Conservation (phyloP, 2,329 filamentous ascomycete species). For the Bertia moriformis region DNA sequence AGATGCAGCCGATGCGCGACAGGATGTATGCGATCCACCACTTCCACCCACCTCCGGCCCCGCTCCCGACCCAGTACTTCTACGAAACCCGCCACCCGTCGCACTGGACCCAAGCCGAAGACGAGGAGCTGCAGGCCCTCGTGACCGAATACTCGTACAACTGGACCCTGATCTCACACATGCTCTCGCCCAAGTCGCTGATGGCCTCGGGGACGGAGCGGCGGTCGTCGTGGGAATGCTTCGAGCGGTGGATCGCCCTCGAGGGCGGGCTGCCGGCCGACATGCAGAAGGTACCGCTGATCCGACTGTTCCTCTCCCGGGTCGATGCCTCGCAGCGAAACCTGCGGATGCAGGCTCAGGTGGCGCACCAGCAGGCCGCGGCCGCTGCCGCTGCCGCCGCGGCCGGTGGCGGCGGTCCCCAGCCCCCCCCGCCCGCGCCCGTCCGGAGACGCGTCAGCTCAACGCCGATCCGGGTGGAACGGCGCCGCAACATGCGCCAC, state of each 20-base stretch:
- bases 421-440: constrained; percentile 32
- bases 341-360: constrained; percentile 36
- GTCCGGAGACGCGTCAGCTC: constrained; percentile 54
- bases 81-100: constrained; percentile 78
- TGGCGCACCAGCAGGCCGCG: constrained; percentile 20
- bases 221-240: constrained; percentile 94
- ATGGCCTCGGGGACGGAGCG: constrained; percentile 79
- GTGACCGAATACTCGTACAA: constrained; percentile 97
- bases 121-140: constrained; percentile 71
- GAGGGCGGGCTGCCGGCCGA: constrained; percentile 84
- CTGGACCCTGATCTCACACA: constrained; percentile 83
- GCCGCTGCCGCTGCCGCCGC: constrained; percentile 12
- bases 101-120: constrained; percentile 80
- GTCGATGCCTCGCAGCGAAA: constrained; percentile 43
- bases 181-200: constrained; percentile 60
- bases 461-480: constrained; percentile 70
- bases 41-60: constrained; percentile 82
- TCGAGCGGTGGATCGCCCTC: constrained; percentile 85
- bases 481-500: constrained; percentile 73
- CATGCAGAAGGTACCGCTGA: constrained; percentile 90
- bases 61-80: constrained; percentile 80
- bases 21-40: constrained; percentile 80
- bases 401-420: constrained; percentile 23
- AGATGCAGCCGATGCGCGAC: constrained; percentile 80
- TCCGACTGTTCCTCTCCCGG: constrained; percentile 53